Evolutionary conservation across 176 grass and related monocot species (phyloP), one percentile per base, ranked within the genome.

Genomic region (Aegilops sharonensis): DNA sequence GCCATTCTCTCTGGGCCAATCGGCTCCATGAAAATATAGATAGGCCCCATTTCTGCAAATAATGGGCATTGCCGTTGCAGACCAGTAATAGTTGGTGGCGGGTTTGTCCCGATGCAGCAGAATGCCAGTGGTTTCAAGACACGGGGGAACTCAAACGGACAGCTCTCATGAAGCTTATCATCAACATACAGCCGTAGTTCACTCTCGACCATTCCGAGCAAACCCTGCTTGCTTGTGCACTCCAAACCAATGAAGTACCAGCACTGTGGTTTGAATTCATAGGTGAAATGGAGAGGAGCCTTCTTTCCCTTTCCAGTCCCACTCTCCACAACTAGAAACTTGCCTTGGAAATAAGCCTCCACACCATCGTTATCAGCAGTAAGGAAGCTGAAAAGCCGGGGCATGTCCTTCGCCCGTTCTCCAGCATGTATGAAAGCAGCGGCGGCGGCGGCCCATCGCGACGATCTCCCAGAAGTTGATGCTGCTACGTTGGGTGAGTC

Each of bases 221-320:
- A 89, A 78, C 87, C 84, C 72, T 98, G 97, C 82, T 91, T 98
- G 94, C 43, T 89, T 78, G 91, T 84, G 75, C 91, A 89, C 81
- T 98, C 97, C 75, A 98, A 85, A 78, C 97, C 97, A 69, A 98
- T 48, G 75, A 90, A 96, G 64, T 94, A 96, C 97, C 97, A 98
- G 80, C 91, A 90, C 21, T 85, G 85, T 10, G 94, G 92, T 75
- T 92, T 94, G 90, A 98, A 98, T 70, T 95, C 93, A 60, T 91
- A 89, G 61, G 97, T 92, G 83, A 98, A 96, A 80, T 90, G 94
- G 47, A 98, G 85, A 79, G 90, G 94, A 74, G 90, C 84, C 34
- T 92, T 90, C 83, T 87, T 98, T 31, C 92, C 92, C 77, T 96
- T 98, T 35, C 88, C 94, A 85, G 79, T 59, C 40, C 90, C 90